These are phyloP conservation scores for Daldinia concentrica DNA, from an alignment of 495 filamentous ascomycete genomes.

Conservation along the genomic window DNA sequence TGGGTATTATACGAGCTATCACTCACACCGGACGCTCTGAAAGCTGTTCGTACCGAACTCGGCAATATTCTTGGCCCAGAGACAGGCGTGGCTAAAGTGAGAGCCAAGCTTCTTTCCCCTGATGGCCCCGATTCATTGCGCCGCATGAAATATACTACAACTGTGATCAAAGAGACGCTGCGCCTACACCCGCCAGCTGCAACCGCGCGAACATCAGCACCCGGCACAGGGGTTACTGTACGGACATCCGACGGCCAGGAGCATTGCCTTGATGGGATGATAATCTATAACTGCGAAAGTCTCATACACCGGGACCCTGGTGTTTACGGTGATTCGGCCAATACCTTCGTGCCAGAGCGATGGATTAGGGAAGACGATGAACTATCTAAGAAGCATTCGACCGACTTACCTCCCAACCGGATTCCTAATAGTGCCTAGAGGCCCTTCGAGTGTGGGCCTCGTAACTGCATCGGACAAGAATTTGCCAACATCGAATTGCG, in stretches of 20 bases:
- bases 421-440: conserved; percentile 58
- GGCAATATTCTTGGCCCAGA: conserved; percentile 51
- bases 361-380: conserved; percentile 56
- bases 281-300: conserved; percentile 60
- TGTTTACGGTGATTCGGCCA: conserved; percentile 64
- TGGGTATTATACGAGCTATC: conserved; percentile 59
- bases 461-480: conserved; percentile 67
- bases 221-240: conserved; percentile 44
- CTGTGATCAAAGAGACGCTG: conserved; percentile 64
- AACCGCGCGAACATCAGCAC: conserved; percentile 47
- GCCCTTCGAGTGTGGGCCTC: conserved; percentile 64
- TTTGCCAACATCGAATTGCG: conserved; percentile 58
- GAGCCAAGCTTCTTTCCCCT: conserved; percentile 27
- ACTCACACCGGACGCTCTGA: conserved; percentile 51
- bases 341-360: conserved; percentile 68
- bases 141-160: conserved; percentile 53
- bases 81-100: conserved; percentile 35
- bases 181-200: conserved; percentile 57
- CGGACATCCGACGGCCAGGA: conserved; percentile 66
- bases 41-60: conserved; percentile 56
- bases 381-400: not conserved
- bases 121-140: conserved; percentile 54
- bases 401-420: conserved; percentile 1
- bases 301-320: conserved; percentile 66
- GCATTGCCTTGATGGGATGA: conserved; percentile 60